A percentile compares a stretch with the other conserved stretches of the same genome.
phyloP scores from a whole-genome alignment of 2,329 filamentous ascomycete species.

The Ceratocystis eucalypticola region DNA sequence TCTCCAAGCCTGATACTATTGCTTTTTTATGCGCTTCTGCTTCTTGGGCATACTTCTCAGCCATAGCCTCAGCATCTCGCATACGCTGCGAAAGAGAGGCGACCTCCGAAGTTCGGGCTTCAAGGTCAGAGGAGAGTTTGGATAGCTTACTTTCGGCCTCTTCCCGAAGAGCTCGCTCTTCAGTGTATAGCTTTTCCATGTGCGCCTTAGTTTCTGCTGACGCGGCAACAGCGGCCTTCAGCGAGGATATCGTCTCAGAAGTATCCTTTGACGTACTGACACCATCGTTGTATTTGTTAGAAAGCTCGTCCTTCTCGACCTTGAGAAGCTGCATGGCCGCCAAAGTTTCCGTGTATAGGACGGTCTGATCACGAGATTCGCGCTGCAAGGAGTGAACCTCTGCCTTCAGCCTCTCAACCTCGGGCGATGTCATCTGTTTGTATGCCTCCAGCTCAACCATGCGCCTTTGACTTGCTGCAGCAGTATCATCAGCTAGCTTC shows the following conservation, averaged over 20 bases:
- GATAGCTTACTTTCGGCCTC: constrained; percentile 61
- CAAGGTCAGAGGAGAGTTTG: constrained; percentile 69
- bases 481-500: constrained; percentile 77
- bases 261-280: constrained; percentile 56
- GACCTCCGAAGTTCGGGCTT: constrained; percentile 64
- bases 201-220: constrained; percentile 64
- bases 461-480: constrained; percentile 67
- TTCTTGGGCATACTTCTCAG: constrained; percentile 75
- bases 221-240: constrained; percentile 64
- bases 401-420: constrained; percentile 72
- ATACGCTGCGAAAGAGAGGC: constrained; percentile 60
- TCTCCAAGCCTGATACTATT: constrained; percentile 69
- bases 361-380: constrained; percentile 64
- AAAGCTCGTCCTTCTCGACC: constrained; percentile 73
- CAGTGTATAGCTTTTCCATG: constrained; percentile 67
- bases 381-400: constrained; percentile 72
- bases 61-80: constrained; percentile 74
- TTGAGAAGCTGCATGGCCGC: constrained; percentile 61
- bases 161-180: constrained; percentile 67
- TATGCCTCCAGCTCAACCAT: constrained; percentile 73
- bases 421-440: constrained; percentile 68
- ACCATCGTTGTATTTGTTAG: constrained; percentile 52
- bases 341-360: constrained; percentile 62
- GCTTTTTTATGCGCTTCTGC: constrained; percentile 73
- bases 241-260: constrained; percentile 54